Evolutionary conservation across 441 rosid species (phyloP).

Genomic region (Hura crepitans): DNA sequence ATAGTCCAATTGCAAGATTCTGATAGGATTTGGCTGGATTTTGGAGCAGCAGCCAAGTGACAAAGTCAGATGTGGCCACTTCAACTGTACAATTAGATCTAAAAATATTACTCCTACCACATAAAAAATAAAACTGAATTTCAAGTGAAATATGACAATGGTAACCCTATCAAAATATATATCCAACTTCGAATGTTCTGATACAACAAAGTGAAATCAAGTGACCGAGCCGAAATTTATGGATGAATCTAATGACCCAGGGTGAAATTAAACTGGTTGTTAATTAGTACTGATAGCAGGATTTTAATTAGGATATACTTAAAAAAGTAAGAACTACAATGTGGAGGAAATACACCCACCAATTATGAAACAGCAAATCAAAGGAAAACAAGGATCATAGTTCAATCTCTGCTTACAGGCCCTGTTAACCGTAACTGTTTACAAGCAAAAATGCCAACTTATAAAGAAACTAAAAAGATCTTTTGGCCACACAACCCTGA

Average conservation of each 20-base stretch:
- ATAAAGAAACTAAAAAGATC: not conserved
- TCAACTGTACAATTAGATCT: no score
- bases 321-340: not conserved
- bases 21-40: not conserved
- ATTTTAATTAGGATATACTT: not conserved
- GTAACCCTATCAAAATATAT: not conserved
- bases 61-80: no score
- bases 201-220: not conserved
- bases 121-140: not conserved
- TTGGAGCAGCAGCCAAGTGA: no score
- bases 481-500: not conserved
- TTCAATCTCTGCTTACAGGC: not conserved
- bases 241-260: not conserved
- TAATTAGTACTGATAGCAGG: not conserved
- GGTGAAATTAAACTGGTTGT: not conserved
- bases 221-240: not conserved
- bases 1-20: not conserved
- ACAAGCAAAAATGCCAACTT: not conserved
- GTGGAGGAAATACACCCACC: not conserved
- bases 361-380: not conserved
- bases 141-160: not conserved
- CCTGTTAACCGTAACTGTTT: not conserved
- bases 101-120: not conserved
- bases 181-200: not conserved
- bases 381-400: not conserved